A percentile compares a stretch with the other conserved stretches of the same genome.
Evolutionary conservation across 2,329 filamentous ascomycete genomes (phyloP).

Genomic region (Westerdykella sp.): DNA sequence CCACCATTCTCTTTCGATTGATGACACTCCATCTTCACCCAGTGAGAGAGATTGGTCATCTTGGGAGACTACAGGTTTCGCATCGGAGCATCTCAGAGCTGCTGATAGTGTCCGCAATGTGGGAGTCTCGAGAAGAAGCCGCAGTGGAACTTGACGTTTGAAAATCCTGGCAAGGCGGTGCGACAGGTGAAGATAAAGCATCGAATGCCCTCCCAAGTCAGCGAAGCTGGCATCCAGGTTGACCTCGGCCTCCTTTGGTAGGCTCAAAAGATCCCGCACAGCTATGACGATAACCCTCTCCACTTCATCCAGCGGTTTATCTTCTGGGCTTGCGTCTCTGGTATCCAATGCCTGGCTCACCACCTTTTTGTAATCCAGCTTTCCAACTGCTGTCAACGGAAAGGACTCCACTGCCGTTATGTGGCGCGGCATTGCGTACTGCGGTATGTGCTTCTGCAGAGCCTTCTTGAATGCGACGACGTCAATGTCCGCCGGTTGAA

Average conservation of each 20-base stretch:
- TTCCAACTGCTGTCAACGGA: slow-evolving; percentile 27
- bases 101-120: background rate
- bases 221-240: slow-evolving; percentile 15
- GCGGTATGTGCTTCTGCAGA: slow-evolving; percentile 3
- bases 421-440: slow-evolving; percentile 21
- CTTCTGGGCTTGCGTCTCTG: background rate
- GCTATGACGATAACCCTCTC: background rate
- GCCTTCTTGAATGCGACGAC: slow-evolving; percentile 2
- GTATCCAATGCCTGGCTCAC: background rate
- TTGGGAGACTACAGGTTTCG: background rate
- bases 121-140: background rate
- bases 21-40: slow-evolving; percentile 5
- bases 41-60: background rate
- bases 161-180: slow-evolving; percentile 2
- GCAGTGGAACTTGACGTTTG: slow-evolving; percentile 1
- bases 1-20: slow-evolving; percentile 17
- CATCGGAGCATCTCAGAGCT: background rate
- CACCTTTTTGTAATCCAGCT: slow-evolving; percentile 31
- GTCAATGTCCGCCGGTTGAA: slow-evolving; percentile 17
- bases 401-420: slow-evolving; percentile 20
- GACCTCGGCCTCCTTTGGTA: slow-evolving; percentile 1
- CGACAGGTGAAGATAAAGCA: slow-evolving; percentile 18
- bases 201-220: slow-evolving; percentile 24
- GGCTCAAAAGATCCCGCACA: slow-evolving; percentile 2
- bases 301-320: background rate